Conservation (phyloP, 495 filamentous ascomycete genomes). For the Daldinia bambusicola region DNA sequence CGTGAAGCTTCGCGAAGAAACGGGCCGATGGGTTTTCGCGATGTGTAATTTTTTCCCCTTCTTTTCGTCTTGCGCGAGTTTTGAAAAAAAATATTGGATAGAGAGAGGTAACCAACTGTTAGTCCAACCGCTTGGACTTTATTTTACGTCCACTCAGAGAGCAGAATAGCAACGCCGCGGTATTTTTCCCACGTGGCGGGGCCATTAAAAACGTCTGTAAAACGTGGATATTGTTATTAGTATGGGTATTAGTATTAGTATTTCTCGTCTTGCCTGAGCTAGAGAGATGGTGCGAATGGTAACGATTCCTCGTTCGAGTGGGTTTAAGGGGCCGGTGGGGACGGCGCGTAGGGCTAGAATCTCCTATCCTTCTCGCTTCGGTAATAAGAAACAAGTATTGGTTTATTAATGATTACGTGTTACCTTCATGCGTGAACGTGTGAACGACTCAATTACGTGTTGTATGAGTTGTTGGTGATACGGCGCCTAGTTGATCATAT, state of each 20-base stretch:
- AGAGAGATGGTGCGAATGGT: neutral
- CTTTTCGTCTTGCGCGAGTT: neutral
- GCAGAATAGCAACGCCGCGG: constrained; percentile 31
- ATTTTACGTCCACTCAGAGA: constrained; percentile 11
- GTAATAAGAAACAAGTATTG: neutral
- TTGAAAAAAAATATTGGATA: neutral
- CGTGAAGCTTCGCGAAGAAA: constrained; percentile 3
- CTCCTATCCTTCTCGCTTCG: neutral
- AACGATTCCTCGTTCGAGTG: neutral
- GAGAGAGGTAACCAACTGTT: neutral
- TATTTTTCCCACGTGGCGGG: constrained; percentile 31
- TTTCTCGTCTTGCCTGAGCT: neutral
- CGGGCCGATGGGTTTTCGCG: constrained; percentile 19
- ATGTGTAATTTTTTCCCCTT: neutral
- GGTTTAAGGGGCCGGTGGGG: neutral
- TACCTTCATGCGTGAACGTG: neutral
- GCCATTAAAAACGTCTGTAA: constrained; percentile 10
- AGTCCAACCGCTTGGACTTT: no score
- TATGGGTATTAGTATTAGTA: neutral
- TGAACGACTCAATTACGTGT: neutral
- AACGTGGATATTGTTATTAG: neutral
- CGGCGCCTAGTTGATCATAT: neutral
- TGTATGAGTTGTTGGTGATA: neutral
- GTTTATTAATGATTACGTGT: constrained; percentile 11
- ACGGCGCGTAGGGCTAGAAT: constrained; percentile 1